These are phyloP conservation scores for Metarhizium brunneum DNA, from an alignment of 2,329 filamentous ascomycete genomes.

Conservation along the genomic window DNA sequence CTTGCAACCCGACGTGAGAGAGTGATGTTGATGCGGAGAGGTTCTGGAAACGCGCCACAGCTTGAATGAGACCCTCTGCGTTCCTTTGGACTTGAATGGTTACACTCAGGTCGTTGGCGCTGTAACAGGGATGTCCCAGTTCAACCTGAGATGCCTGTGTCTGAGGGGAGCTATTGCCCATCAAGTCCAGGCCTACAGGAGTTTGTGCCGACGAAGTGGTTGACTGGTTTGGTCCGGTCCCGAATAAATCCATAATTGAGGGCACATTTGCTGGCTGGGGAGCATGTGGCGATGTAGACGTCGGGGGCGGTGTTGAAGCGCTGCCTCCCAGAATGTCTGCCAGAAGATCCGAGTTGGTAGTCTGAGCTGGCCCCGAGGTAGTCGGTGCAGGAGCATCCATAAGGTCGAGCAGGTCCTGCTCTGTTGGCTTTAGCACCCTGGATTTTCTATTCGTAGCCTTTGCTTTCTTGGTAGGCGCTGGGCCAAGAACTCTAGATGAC, in stretches of 20 bases:
- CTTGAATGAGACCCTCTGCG: constrained; percentile 68
- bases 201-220: constrained; percentile 24
- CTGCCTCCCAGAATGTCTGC: constrained; percentile 83
- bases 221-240: constrained; percentile 31
- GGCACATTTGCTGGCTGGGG: constrained; percentile 48
- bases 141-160: constrained; percentile 29
- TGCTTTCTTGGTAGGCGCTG: constrained; percentile 56
- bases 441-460: constrained; percentile 66
- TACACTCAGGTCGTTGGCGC: constrained; percentile 75
- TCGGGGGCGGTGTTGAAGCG: constrained; percentile 30
- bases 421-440: constrained; percentile 71
- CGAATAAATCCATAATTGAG: constrained; percentile 88
- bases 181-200: constrained; percentile 38
- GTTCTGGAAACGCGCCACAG: constrained; percentile 78
- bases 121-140: constrained; percentile 65
- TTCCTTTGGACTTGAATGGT: constrained; percentile 79
- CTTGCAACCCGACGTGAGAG: constrained; percentile 74
- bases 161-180: constrained; percentile 40
- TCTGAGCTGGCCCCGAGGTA: constrained; percentile 39
- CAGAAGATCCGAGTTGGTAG: constrained; percentile 76
- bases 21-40: constrained; percentile 55
- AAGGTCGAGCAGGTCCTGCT: constrained; percentile 86
- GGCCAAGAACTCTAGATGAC: constrained; percentile 81
- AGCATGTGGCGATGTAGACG: constrained; percentile 31
- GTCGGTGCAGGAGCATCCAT: constrained; percentile 64